These are phyloP conservation scores for Candida morakotiae DNA, from an alignment of 805 yeast species.

Conservation along the genomic window DNA sequence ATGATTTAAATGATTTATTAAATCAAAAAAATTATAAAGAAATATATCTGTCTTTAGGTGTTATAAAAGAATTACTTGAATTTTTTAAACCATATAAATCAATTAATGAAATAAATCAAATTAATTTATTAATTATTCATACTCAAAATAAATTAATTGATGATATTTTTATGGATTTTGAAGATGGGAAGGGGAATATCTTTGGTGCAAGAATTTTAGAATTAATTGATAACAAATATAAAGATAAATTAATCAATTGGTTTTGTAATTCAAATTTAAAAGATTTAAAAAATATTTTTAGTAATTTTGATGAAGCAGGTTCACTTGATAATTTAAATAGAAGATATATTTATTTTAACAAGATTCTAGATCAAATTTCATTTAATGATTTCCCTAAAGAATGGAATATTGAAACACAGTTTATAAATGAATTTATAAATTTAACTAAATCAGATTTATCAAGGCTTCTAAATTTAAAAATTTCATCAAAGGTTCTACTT, in stretches of 20 bases:
- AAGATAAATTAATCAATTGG: constrained; percentile 64
- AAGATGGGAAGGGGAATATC: constrained; percentile 32
- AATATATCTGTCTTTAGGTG: constrained; percentile 59
- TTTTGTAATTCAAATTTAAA: constrained; percentile 63
- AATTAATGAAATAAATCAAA: constrained; percentile 69
- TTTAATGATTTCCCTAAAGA: constrained; percentile 55
- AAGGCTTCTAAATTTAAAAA: constrained; percentile 23
- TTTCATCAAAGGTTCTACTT: constrained; percentile 63
- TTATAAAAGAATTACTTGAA: constrained; percentile 66
- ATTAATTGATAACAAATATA: constrained; percentile 51
- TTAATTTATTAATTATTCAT: constrained; percentile 56
- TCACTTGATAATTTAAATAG: constrained; percentile 82
- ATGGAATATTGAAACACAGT: constrained; percentile 67
- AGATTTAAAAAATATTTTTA: constrained; percentile 75
- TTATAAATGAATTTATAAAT: constrained; percentile 62
- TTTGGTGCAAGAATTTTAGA: constrained; percentile 77
- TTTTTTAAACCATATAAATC: constrained; percentile 80
- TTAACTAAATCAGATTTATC: constrained; percentile 63
- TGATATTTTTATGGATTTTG: constrained; percentile 72
- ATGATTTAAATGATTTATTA: constrained; percentile 48
- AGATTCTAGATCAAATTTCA: constrained; percentile 58
- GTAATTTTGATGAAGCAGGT: constrained; percentile 87
- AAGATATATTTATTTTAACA: constrained; percentile 76
- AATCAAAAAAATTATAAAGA: constrained; percentile 48
- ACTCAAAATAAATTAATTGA: constrained; percentile 60